Evolutionary conservation across 106 monocot species (phyloP).

Genomic region (Narthecium ossifragum): DNA sequence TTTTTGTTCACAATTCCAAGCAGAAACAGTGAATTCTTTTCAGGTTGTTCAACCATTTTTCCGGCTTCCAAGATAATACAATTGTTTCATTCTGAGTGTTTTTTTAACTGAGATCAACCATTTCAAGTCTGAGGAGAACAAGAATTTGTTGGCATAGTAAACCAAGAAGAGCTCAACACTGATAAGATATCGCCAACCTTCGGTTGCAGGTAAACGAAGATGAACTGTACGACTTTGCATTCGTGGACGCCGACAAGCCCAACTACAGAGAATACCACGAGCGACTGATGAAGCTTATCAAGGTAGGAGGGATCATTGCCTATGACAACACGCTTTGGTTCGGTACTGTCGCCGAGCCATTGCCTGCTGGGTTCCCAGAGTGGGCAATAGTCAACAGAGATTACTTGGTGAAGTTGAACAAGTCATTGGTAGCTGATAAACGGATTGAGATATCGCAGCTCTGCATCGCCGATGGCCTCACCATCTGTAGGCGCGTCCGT

Average conservation of each 20-base stretch:
- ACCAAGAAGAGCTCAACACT: too few relatives aligned
- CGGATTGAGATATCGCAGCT: conserved; percentile 11
- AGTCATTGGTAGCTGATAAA: neutral
- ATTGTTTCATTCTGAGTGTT: too few relatives aligned
- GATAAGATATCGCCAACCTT: too few relatives aligned
- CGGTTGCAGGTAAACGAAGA: neutral
- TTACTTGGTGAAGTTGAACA: conserved; percentile 3
- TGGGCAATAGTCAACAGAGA: neutral
- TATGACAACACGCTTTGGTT: conserved; percentile 21
- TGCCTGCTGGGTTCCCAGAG: neutral
- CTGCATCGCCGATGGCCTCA: conserved; percentile 10
- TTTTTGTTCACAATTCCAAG: too few relatives aligned
- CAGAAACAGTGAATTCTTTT: too few relatives aligned
- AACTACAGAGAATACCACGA: conserved; percentile 11
- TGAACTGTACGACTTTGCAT: conserved; percentile 8
- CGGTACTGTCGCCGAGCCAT: neutral
- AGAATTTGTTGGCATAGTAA: too few relatives aligned
- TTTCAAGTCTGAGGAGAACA: too few relatives aligned
- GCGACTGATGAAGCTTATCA: conserved; percentile 7
- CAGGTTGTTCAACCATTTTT: too few relatives aligned
- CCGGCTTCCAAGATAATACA: too few relatives aligned
- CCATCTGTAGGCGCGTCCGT: conserved; percentile 5
- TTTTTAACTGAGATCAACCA: too few relatives aligned
- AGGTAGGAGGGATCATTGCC: conserved; percentile 11
- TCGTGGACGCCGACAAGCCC: conserved; percentile 10